Conservation (phyloP, 306 rosid genomes). For the Medicago arabica region DNA sequence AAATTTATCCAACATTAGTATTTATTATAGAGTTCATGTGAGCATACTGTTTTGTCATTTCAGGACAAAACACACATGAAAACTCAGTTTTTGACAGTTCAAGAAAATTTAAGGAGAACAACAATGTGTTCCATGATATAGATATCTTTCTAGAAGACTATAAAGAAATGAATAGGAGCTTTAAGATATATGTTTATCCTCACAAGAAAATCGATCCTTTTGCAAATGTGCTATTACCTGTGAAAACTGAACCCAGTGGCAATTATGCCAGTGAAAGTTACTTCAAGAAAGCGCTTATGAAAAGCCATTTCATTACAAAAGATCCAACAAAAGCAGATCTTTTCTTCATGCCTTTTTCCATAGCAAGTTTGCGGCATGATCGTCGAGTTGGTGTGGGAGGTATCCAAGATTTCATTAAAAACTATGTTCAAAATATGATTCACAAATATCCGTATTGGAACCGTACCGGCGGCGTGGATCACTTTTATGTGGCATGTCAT, state of each 20-base stretch:
- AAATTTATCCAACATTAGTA: too few species aligned
- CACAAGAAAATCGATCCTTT: conserved; percentile 66
- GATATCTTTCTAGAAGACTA: conserved; percentile 72
- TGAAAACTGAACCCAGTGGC: conserved; percentile 67
- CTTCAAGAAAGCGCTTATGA: conserved; percentile 69
- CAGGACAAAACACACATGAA: neutral
- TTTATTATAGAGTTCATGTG: too few species aligned
- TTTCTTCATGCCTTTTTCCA: conserved; percentile 86
- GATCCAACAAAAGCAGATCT: conserved; percentile 72
- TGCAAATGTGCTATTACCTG: conserved; percentile 74
- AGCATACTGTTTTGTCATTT: neutral
- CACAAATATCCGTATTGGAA: conserved; percentile 76
- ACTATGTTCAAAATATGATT: conserved; percentile 61
- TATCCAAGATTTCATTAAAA: conserved; percentile 63
- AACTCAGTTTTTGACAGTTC: conserved; percentile 25
- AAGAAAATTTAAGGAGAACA: conserved; percentile 51
- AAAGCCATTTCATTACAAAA: conserved; percentile 67
- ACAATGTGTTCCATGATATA: conserved; percentile 69
- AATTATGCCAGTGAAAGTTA: conserved; percentile 93
- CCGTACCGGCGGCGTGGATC: conserved; percentile 73
- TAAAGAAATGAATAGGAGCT: conserved; percentile 74
- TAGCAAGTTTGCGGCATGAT: conserved; percentile 76
- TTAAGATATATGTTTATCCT: conserved; percentile 90
- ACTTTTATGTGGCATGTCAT: conserved; percentile 85
- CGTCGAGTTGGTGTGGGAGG: conserved; percentile 75